phyloP scores from a whole-genome alignment of 2,329 filamentous ascomycete species.

The Fusarium chlamydosporum region DNA sequence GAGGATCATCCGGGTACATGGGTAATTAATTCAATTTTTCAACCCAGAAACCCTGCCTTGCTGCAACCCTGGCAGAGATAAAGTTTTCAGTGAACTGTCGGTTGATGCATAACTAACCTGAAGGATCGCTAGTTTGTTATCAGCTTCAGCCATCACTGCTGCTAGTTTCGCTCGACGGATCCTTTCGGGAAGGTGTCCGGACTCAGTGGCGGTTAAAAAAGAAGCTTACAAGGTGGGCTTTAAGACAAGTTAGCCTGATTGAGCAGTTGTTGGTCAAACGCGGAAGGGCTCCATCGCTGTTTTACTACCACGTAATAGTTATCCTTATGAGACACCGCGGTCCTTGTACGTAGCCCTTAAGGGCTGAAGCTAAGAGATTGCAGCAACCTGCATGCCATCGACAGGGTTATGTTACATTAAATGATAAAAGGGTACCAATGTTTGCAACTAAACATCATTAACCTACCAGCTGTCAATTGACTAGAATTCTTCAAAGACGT shows the following conservation, averaged over 20 bases:
- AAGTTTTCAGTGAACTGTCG: neutral
- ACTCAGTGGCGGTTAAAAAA: neutral
- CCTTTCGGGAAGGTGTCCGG: neutral
- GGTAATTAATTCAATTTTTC: neutral
- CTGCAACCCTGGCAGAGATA: neutral
- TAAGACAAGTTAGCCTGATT: neutral
- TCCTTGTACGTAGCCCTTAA: neutral
- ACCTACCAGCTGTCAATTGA: too few species aligned
- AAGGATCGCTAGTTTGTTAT: slow-evolving; percentile 1
- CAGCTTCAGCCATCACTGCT: neutral
- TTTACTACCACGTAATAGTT: neutral
- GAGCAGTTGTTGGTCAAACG: slow-evolving; percentile 2
- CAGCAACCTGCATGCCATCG: neutral
- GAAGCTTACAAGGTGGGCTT: slow-evolving; percentile 1
- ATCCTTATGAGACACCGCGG: neutral
- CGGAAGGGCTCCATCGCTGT: neutral
- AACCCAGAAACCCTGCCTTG: too few species aligned
- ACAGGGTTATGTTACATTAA: neutral
- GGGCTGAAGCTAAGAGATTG: neutral
- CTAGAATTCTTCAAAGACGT: neutral
- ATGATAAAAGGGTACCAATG: neutral
- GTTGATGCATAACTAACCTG: neutral
- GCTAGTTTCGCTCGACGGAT: slow-evolving; percentile 1
- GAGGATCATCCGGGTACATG: neutral
- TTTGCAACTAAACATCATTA: neutral